Evolutionary conservation across 805 yeast genomes (phyloP), one percentile per base, ranked within the genome.

Genomic region (Saccharomycopsis fodiens): DNA sequence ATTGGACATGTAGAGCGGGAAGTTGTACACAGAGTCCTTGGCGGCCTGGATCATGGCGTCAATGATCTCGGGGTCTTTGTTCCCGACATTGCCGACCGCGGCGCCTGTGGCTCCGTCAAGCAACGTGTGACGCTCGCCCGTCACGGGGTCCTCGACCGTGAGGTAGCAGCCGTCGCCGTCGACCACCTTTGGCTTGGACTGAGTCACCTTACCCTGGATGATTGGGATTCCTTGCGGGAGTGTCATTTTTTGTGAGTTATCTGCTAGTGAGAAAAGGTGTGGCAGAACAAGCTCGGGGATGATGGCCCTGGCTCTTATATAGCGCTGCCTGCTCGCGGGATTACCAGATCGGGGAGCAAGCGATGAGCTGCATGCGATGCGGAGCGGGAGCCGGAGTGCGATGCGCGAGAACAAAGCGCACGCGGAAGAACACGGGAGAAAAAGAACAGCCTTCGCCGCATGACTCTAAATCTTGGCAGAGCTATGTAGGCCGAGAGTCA

Each of bases 61-160:
- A 31, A 65, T 56, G 42, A 70, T 63, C 29, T 64, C 68, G 34
- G 59, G 58, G 50, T 69, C 73, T 41, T 62, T 62, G 55, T 70
- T 70, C 22, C 77, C 76, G 13, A 72, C 53, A 3, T 73, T 65
- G 19, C 69, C 71, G 31, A 72, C 78, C 15, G 78, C 76, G n/a
- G 77, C 78, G 51, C 76, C 77, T n/a, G 74, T 68, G 53, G 61
- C 58, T 21, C 66, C 76, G 57, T 72, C 76, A 40, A 69, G 52
- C 15, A 68, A 50, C n/a, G 57, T 56, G 12, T 48, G 55, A 38
- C 57, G 54, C 35, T 62, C 61, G 39, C 66, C 68, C 17, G 72
- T 69, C 30, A 61, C 57, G 23, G 70, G 69, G 46, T 70, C 73
- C 49, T 64, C 67, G 31, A 70, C 58, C 15, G 64, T 62, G 52